These are phyloP conservation scores for Verticillium tricorpus DNA, from an alignment of 2,329 filamentous ascomycete genomes.

Conservation along the genomic window DNA sequence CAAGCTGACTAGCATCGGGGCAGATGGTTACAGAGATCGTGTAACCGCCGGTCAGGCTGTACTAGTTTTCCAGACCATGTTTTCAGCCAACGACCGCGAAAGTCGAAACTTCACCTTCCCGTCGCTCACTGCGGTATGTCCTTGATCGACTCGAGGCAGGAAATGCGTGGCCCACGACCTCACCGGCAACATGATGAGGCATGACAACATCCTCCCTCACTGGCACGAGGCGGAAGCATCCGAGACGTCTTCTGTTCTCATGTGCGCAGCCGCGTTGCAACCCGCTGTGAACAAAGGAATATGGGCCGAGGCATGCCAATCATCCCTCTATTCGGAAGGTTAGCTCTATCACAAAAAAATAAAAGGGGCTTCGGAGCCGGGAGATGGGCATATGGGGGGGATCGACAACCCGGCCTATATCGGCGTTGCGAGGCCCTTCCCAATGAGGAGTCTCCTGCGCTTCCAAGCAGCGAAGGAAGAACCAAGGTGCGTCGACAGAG, in stretches of 20 bases:
- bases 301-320: neutral
- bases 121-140: no score
- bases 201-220: no score
- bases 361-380: neutral
- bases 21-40: neutral
- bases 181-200: no score
- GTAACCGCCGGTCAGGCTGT: neutral
- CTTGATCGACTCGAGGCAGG: no score
- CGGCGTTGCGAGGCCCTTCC: neutral
- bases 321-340: neutral
- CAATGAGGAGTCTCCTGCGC: neutral
- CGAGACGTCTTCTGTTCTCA: neutral
- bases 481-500: neutral
- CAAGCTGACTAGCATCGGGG: neutral
- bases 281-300: neutral
- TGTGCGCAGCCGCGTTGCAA: neutral
- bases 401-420: neutral
- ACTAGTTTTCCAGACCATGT: neutral
- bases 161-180: no score
- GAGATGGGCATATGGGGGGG: neutral
- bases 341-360: neutral
- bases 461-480: neutral
- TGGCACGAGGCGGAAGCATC: no score
- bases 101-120: no score
- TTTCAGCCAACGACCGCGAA: no score